Base-by-base conservation (phyloP, 345 rosid species). In the Arabis hirsuta region DNA sequence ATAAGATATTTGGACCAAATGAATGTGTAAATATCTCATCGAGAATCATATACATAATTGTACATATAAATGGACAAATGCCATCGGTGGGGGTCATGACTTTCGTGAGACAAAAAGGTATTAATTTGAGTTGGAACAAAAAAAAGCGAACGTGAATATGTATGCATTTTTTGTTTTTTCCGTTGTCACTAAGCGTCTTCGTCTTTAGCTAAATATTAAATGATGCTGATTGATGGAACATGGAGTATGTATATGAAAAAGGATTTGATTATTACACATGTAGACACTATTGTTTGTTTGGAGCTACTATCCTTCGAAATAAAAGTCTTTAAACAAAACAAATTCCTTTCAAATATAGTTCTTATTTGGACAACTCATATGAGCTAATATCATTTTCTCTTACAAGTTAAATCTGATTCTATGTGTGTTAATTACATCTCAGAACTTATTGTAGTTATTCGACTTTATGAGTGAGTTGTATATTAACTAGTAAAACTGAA, bases 161-260 rank as follows among this genome's bases (percentile, higher is more conserved):
- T 34, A 6, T 46, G 13, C 5, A 8, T 26, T 62, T 62, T 16
- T 29, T 41, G 7, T 2, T 47, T 45, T 36, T 8, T 46, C 5
- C 43, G 74, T 29, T 71, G 24, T 51, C 68, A 29, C 29, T 13
- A 44, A 44, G 36, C 24, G 36, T 32, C 14, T 14, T 51, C 51
- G 27, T 59, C 52, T 44, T n/a, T 59, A 7, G 31, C 43, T 11
- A 47, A n/a, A 19, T 19, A 29, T 38, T 24, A 38, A 60, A 39
- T 48, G 42, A 50, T 32, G 60, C 34, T 29, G 74, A 71, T 51
- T 71, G 74, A 60, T 71, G 61, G 58, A 48, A 58, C 50, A 26
- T 60, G 59, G 39, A 71, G 29, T 72, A 62, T 12, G 24, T 22
- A 27, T 44, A 43, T 44, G 14, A 62, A 72, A 70, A 54, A 43